Evolutionary conservation across 441 rosid genomes (phyloP).

Genomic region (Mallotus repandus): DNA sequence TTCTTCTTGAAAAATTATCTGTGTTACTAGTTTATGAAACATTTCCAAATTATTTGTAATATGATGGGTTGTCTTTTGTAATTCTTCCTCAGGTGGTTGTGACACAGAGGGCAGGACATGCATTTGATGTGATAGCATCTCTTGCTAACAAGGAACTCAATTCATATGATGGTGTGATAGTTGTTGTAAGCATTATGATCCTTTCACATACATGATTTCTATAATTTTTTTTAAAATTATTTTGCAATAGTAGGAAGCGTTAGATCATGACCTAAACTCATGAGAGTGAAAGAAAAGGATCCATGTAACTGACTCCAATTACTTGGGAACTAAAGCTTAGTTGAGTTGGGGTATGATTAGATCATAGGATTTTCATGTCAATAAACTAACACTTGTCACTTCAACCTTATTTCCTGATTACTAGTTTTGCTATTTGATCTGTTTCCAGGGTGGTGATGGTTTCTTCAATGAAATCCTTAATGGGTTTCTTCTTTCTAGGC

Average conservation of each 20-base stretch:
- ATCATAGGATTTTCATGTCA: constrained; percentile 1
- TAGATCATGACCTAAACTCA: background rate
- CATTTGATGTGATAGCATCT: constrained; percentile 70
- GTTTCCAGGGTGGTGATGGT: constrained; percentile 90
- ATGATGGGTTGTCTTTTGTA: constrained; percentile 12
- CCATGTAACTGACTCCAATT: background rate
- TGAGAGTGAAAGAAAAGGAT: background rate
- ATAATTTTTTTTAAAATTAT: background rate
- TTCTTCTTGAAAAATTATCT: background rate
- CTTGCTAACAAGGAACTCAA: constrained; percentile 56
- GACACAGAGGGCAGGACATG: constrained; percentile 86
- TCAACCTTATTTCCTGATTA: constrained; percentile 10
- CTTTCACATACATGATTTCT: background rate
- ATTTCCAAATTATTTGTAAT: background rate
- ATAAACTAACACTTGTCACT: background rate
- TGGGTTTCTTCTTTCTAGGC: constrained; percentile 79
- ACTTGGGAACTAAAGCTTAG: background rate
- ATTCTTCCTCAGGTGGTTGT: constrained; percentile 61
- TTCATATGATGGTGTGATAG: constrained; percentile 76
- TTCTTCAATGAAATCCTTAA: constrained; percentile 92
- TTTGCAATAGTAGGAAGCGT: background rate
- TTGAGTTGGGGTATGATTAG: background rate
- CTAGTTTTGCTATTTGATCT: constrained; percentile 18
- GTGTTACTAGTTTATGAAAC: too few species aligned
- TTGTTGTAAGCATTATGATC: constrained; percentile 61